Evolutionary conservation across 345 rosid species (phyloP), one percentile per base, ranked within the genome.

Genomic region (Brassica juncea): DNA sequence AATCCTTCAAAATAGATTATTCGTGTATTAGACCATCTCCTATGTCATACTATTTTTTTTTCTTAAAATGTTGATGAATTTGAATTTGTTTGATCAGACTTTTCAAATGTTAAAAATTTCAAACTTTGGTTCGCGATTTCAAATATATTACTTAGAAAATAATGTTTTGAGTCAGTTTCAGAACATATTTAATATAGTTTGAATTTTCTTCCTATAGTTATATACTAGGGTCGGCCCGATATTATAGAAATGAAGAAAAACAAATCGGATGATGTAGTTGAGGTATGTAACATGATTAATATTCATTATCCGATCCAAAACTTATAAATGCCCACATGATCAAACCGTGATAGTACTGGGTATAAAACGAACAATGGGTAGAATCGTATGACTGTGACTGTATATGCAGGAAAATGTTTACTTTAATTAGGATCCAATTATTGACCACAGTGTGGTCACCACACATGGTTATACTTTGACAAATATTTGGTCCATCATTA

Each of bases 401-500:
- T 57, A 57, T 8, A n/a, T 16, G 35, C 52, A 34, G 61, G 15
- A 59, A 60, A 59, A 15, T 61, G 11, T 31, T 25, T 39, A 2
- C 16, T 30, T 39, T 60, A 44, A 12, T 37, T 37, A 44, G 15
- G 44, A 37, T 8, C 44, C 44, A 37, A 37, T 47, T 49, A 74
- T 74, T 39, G 68, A 66, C 61, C 23, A 70, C 10, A 15, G 37
- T 6, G 37, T 34, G 37, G 37, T 34, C 19, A 77, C 15, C 55
- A 64, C 10, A 15, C 23, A 77, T 70, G 57, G 23, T 27, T 64
- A 34, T 54, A 71, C 14, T 37, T 65, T 30, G 76, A 63, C 35
- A 71, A 71, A 71, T 8, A 77, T 27, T 28, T 64, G 66, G 71
- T 37, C 34, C 66, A 77, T 8, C 7, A 58, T 30, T 55, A 12